These are phyloP conservation scores for Vitis hybrid DNA, from an alignment of 177 flowering plant genomes.

Conservation along the genomic window DNA sequence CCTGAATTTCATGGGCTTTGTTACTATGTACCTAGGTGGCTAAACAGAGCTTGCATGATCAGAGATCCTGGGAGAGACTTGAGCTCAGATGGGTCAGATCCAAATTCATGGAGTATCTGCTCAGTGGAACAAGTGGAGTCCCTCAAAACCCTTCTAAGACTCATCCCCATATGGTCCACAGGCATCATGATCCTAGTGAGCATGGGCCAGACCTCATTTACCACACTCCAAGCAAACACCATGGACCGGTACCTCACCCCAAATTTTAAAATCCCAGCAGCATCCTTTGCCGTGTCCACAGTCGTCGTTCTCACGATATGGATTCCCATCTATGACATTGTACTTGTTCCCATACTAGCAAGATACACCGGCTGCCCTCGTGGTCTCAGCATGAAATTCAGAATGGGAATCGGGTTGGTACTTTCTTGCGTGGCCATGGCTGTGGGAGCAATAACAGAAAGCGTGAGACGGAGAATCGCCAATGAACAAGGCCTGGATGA, in stretches of 20 bases:
- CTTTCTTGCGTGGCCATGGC: slow-evolving; percentile 19
- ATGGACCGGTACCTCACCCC: slow-evolving; percentile 49
- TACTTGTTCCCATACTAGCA: slow-evolving; percentile 28
- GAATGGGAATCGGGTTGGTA: slow-evolving; percentile 43
- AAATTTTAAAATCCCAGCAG: slow-evolving; percentile 43
- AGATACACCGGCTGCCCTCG: slow-evolving; percentile 24
- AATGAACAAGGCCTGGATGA: slow-evolving; percentile 21
- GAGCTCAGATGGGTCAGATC: slow-evolving; percentile 21
- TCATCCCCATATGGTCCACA: slow-evolving; percentile 52
- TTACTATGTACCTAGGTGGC: slow-evolving; percentile 22
- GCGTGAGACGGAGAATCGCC: slow-evolving; percentile 20
- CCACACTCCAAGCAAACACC: slow-evolving; percentile 35
- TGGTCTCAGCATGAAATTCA: slow-evolving; percentile 13
- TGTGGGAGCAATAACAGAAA: slow-evolving; percentile 26
- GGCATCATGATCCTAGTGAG: slow-evolving; percentile 29
- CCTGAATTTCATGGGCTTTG: background rate
- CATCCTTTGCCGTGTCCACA: slow-evolving; percentile 33
- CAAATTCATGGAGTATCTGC: slow-evolving; percentile 48
- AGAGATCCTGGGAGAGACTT: slow-evolving; percentile 19
- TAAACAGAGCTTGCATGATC: slow-evolving; percentile 48
- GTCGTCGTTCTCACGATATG: slow-evolving; percentile 20
- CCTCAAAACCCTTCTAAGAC: slow-evolving; percentile 42
- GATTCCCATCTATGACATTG: slow-evolving; percentile 33
- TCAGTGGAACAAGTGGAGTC: slow-evolving; percentile 58
- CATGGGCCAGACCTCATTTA: slow-evolving; percentile 26